A percentile compares a stretch with the other conserved stretches of the same genome.
phyloP scores from a whole-genome alignment of 2,329 filamentous ascomycete species.

The Metarhizium anisopliae region DNA sequence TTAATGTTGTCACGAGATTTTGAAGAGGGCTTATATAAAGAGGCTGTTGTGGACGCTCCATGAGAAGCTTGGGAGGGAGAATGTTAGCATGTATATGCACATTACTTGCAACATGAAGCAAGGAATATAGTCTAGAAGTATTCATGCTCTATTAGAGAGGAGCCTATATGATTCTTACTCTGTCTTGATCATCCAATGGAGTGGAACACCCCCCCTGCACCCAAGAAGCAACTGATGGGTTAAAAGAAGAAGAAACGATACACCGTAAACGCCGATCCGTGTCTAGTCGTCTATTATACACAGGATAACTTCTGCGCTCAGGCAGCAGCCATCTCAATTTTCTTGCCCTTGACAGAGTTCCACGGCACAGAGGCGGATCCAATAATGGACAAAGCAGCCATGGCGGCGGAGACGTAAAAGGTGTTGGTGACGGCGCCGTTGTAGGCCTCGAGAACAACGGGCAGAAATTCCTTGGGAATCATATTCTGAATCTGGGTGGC shows the following conservation, averaged over 20 bases:
- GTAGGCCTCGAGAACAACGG: slow-evolving; percentile 4
- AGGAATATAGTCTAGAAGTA: neutral
- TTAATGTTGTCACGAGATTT: neutral
- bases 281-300: neutral
- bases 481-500: slow-evolving; percentile 5
- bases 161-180: no score
- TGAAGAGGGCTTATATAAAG: no score
- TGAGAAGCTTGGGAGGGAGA: no score
- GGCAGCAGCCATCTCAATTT: slow-evolving; percentile 7
- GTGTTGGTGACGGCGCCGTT: slow-evolving; percentile 6
- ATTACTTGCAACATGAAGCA: no score
- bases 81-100: no score
- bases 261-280: neutral
- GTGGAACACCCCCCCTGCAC: no score
- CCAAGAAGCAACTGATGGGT: no score
- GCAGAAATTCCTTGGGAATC: slow-evolving; percentile 4
- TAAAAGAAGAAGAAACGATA: neutral
- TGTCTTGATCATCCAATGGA: neutral
- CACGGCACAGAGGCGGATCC: slow-evolving; percentile 5
- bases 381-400: slow-evolving; percentile 4
- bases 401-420: slow-evolving; percentile 6
- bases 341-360: slow-evolving; percentile 8
- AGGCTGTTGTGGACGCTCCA: no score
- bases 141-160: no score
- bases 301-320: neutral